Base-by-base conservation (phyloP, 2,329 filamentous ascomycete genomes). In the Cytospora mali region DNA sequence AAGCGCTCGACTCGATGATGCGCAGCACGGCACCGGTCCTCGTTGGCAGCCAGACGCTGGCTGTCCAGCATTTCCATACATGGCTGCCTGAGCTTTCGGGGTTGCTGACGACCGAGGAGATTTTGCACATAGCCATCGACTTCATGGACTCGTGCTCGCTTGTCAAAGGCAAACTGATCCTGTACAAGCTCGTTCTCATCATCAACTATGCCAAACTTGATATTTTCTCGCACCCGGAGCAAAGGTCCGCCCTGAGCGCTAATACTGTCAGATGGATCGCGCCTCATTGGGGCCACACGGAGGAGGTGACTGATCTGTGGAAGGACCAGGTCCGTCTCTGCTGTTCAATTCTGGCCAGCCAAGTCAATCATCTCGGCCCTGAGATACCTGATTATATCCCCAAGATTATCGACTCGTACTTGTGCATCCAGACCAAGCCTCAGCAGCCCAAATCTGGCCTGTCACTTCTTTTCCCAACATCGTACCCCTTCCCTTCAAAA, bases 21-120 rank as follows among this genome's bases (percentile, higher is more conserved):
- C 87, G 88, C 64, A 97, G 92, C 73, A 82, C 88, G 1, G 90
- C 92, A 2, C 91, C 95, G 0, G 88, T 93, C 21, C 80, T 98
- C 27, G 91, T 98, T 16, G 95, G 95, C 35, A 98, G 91, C 66
- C 96, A 99, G 76, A 98, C 95, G 0, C 80, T 99, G 55, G 88
- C 96, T 2, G 93, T 98, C 14, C 95, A 99, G 75, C 92, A 98
- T 74, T 96, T 98, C 74, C 94, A 98, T 72, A 91, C 91, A 0
- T 99, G 95, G 95, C 80, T 99, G n/a, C 94, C 95, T 0, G 94
- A 98, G 72, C 85, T 99, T 11, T 82, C 86, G 0, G 87, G 88
- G 1, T 81, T 95, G 42, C 82, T 98, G 71, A 85, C 84, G 4
- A 88, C 89, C 0, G 89, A 93, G 69, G 94, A 98, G 73, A 94